phyloP scores from a whole-genome alignment of 768 basidiomycete species.

The Calvatia gigantea region DNA sequence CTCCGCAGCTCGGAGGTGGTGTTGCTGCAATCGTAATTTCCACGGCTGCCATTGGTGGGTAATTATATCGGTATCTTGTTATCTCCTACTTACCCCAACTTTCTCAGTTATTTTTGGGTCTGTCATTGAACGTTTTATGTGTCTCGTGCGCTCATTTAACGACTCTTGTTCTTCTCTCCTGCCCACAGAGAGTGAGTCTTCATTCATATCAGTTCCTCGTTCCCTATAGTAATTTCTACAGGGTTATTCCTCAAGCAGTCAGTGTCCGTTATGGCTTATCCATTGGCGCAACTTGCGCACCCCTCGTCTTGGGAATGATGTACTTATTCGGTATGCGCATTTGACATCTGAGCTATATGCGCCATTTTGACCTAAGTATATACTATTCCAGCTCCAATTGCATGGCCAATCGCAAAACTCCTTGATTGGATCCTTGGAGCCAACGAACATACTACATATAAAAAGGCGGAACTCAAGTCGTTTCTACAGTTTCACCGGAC shows the following conservation, averaged over 20 bases:
- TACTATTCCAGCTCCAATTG: slow-evolving; percentile 59
- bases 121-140: slow-evolving; percentile 18
- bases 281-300: slow-evolving; percentile 77
- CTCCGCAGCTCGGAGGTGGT: slow-evolving; percentile 51
- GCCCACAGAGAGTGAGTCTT: slow-evolving; percentile 67
- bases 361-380: slow-evolving; percentile 20
- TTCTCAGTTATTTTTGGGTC: slow-evolving; percentile 80
- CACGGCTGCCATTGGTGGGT: slow-evolving; percentile 65
- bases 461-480: slow-evolving; percentile 76
- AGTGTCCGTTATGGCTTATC: slow-evolving; percentile 78
- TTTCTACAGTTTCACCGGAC: slow-evolving; percentile 79
- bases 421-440: slow-evolving; percentile 80
- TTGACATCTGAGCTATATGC: background rate
- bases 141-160: background rate
- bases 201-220: background rate
- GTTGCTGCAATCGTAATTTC: slow-evolving; percentile 76
- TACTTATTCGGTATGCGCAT: slow-evolving; percentile 49
- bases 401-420: slow-evolving; percentile 77
- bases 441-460: slow-evolving; percentile 71
- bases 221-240: slow-evolving; percentile 14
- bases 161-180: slow-evolving; percentile 18
- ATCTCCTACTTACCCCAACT: slow-evolving; percentile 6
- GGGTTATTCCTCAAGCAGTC: slow-evolving; percentile 67
- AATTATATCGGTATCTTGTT: background rate
- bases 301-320: slow-evolving; percentile 73